Evolutionary conservation across 345 rosid species (phyloP), one percentile per base, ranked within the genome.

Genomic region (Brassica cretica): DNA sequence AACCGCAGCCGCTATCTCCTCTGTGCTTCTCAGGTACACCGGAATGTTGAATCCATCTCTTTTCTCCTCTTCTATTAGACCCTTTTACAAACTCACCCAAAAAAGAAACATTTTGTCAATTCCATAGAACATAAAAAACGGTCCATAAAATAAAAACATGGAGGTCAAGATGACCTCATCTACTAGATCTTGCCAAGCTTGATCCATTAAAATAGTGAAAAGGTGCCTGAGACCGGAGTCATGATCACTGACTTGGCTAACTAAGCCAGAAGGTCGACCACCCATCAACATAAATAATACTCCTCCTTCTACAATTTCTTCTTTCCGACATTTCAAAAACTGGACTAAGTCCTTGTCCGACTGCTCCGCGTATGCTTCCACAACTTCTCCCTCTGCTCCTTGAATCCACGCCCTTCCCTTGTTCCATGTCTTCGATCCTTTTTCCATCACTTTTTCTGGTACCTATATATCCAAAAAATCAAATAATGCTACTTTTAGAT

Each of bases 31-130:
- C 82, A 75, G 74, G 82, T 87, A 87, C 19, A 88, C 81, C 18
- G 87, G 90, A 62, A 86, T 81, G 76, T 87, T 87, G 83, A 87
- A 87, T 70, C 76, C 72, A 19, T 87, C 87, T 80, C 86, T 80
- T 19, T 78, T 83, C 68, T 85, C 86, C 58, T 84, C 87, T 11
- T 83, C 87, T 15, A 87, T 84, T 68, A 87, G 71, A 41, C 84
- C 86, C 85, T 87, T 77, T 51, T 62, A 24, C 30, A 71, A 56
- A 32, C 53, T 66, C 69, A 33, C 64, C 61, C 53, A 10, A 2
- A 11, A 63, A 64, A 64, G 35, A 51, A 15, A 8, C 0, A 25
- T 15, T 51, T 51, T 15, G 62, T 69, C 35, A 64, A 37, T 25
- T 71, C 53, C 44, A 35, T 19, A 71, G 2, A 76, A 60, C 44